Base-by-base conservation (phyloP, 768 basidiomycete species). In the Podaxis carcinomalis region DNA sequence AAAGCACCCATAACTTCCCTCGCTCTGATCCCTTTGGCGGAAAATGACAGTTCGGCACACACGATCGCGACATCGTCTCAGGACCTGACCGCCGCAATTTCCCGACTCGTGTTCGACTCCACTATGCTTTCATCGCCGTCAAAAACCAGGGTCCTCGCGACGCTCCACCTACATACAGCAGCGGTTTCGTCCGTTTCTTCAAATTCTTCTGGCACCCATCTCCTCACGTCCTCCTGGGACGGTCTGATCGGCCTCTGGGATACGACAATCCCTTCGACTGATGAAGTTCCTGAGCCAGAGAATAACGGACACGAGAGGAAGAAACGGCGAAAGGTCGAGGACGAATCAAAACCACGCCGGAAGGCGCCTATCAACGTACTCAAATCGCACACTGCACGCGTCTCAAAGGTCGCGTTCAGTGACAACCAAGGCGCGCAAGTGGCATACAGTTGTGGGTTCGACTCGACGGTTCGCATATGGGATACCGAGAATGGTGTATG, bases 171-270 rank as follows among this genome's bases (percentile, higher is more conserved):
- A 1, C 95, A 98, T 72, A 92, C 91, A 1, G 82, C 83, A 0
- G 87, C 94, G 0, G 74, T 98, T 36, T 88, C 95, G 0, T 88
- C 86, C 10, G 76, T 98, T 42, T 67, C 85, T 0, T 71, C 88
- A 0, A 83, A 84, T 59, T 37, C 70, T 6, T 67, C 78, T 7
- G 86, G 89, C 1, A 76, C 81, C 2, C 82, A 87, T 61, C 75
- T 98, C 16, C 77, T 98, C 36, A 94, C 93, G 0, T 82, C 90
- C 0, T 90, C 90, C 0, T 95, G 94, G 93, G 95, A 99, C 67
- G 80, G 83, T 7, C 78, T 94, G 14, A 80, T 98, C 59, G 92
- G 93, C 2, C 66, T 95, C 4, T 98, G 88, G 89, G 85, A 88
- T 62, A 86, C 86, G 3, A 67, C 70, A 0, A 77, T 90, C 36